Evolutionary conservation across 495 filamentous ascomycete genomes (phyloP), one percentile per base, ranked within the genome.

Genomic region (Penicillium cataractarum): DNA sequence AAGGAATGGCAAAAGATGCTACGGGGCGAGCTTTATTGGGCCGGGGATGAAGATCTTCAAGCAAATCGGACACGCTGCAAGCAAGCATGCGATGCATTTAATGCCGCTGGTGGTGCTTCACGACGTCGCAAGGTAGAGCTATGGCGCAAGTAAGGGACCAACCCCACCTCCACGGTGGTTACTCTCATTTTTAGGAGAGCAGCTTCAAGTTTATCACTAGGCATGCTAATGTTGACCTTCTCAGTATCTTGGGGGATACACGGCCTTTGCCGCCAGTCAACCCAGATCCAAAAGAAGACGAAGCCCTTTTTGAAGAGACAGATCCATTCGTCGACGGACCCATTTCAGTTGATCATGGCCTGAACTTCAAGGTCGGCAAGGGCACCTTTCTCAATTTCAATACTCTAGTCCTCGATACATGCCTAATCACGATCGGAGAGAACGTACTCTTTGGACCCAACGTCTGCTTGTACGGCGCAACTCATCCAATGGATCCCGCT

Each of bases 391-490:
- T 94, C 63, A 94, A 94, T 78, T 89, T 84, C 74, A 87, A 90
- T 69, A 80, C 82, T 55, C 86, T 85, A 0, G 85, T 92, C 66
- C 73, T 93, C n/a, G 92, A 96, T 75, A 92, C 89, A 0, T 90
- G 88, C 68, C 64, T 83, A 26, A 87, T 95, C 57, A 88, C 82
- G 5, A 87, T 96, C 56, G 92, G 92, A 4, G 82, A 87, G 21
- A 82, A 90, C n/a, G 91, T 89, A 0, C 79, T 96, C 12, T 79
- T 96, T 44, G 92, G 89, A 0, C 90, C 91, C 0, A 89, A 90
- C 69, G 87, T 91, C 19, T 74, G 74, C 35, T 84, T 95, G 62
- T 92, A 84, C 64, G 77, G 83, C 15, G 92, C 83, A 0, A 87
- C 83, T 2, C 92, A 96, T 69, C 90, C 91, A 2, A 79, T 90